Evolutionary conservation across 805 yeast species (phyloP).

Genomic region (Candida insectalens): DNA sequence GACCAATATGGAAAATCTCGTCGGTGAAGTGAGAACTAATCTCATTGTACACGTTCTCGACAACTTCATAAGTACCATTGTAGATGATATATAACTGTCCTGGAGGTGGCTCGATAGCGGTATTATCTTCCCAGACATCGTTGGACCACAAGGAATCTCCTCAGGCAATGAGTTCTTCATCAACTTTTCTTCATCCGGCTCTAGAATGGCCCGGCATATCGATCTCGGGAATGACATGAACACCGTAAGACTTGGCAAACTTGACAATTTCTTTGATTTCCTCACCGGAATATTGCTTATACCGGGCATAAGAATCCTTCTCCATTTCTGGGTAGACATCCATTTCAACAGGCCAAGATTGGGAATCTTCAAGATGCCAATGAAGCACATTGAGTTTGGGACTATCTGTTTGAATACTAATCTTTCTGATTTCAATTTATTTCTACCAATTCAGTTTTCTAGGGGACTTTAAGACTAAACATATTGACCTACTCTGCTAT

Average conservation of each 20-base stretch:
- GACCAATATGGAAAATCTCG: not conserved
- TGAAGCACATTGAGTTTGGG: not conserved
- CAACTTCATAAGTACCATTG: not conserved
- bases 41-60: not conserved
- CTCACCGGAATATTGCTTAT: not conserved
- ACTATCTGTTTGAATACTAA: not conserved
- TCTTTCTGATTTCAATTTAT: slow-evolving; percentile 28
- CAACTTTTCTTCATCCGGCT: not conserved
- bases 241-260: not conserved
- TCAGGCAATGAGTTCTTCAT: not conserved
- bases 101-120: not conserved
- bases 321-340: not conserved
- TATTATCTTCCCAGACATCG: not conserved
- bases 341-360: not conserved
- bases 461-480: too few relatives aligned
- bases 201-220: not conserved
- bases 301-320: not conserved
- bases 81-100: not conserved
- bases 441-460: too few relatives aligned
- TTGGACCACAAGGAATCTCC: not conserved
- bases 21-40: not conserved
- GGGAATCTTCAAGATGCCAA: not conserved
- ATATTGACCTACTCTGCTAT: too few relatives aligned
- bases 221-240: not conserved
- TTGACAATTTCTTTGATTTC: not conserved